Conservation (phyloP, 129 eudicot species). For the Cynara cardunculus region DNA sequence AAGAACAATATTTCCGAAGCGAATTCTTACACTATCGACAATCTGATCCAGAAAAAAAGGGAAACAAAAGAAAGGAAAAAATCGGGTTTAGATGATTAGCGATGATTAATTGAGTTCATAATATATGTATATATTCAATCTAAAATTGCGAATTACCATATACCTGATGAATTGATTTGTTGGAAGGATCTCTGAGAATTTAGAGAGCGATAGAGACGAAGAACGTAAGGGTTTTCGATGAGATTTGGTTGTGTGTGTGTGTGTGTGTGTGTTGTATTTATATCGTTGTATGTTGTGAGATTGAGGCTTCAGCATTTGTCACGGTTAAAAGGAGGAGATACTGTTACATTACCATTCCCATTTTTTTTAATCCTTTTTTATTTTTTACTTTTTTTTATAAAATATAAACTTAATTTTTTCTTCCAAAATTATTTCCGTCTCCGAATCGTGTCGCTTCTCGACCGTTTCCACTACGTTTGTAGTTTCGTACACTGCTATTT, state of each 20-base stretch:
- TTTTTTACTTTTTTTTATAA: background rate
- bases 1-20: constrained; percentile 1
- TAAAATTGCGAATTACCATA: constrained; percentile 13
- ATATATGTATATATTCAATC: constrained; percentile 1
- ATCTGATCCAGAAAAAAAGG: constrained; percentile 19
- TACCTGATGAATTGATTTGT: constrained; percentile 17
- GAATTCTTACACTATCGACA: constrained; percentile 17
- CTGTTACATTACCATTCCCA: constrained; percentile 23
- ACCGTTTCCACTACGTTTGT: too few species aligned
- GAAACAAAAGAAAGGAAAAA: background rate
- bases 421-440: too few species aligned
- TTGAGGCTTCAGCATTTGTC: constrained; percentile 32
- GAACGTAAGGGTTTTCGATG: constrained; percentile 44
- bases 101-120: constrained; percentile 22
- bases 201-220: constrained; percentile 40
- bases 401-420: too few species aligned
- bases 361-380: background rate
- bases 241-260: constrained; percentile 39
- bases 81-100: constrained; percentile 3
- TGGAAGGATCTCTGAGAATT: constrained; percentile 33
- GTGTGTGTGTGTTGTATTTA: constrained; percentile 9
- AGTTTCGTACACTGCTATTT: too few species aligned
- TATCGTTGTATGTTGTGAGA: constrained; percentile 19
- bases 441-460: too few species aligned
- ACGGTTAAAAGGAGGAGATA: constrained; percentile 37